Base-by-base conservation (phyloP, 495 filamentous ascomycete species). In the Chaetomium fimeti region DNA sequence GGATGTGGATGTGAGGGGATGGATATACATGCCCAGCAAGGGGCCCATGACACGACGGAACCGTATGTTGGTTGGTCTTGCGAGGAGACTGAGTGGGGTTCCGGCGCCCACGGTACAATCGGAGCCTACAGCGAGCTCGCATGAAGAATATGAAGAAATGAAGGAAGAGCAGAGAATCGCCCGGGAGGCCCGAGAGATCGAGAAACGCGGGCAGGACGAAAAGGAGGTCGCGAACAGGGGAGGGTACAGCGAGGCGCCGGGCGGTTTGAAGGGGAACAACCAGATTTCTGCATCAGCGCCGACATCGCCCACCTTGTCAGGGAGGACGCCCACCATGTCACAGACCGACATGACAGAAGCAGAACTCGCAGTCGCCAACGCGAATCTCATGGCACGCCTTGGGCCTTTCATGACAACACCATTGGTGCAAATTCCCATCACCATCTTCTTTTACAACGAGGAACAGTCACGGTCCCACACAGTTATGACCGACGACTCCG, bases 1-100 rank as follows among this genome's bases (percentile, higher is more conserved):
- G 4, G 92, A 95, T 73, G 91, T 97, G 3, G 93, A 99, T 74
- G 89, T 98, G 18, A 84, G 93, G 60, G 94, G 94, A 24, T 99
- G 95, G 94, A 83, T 97, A 52, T 97, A 93, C 70, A 82, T 87
- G 62, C 94, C 94, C 20, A 89, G 91, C 67, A 83, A 82, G 70
- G 91, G 91, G 0, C 92, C 90, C n/a, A 87, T 96, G 86, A 91
- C 84, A 42, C 81, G 93, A 55, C 91, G 92, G 74, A 93, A 97
- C 66, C 85, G 94, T 27, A 77, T 97, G 64, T 78, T 96, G 69
- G 83, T 98, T 61, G 91, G 92, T 3, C 76, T 97, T 2, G 92
- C 93, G 13, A 81, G 92, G 62, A 85, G 89, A 65, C 73, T 99
- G 40, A 93, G 90, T 69, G 95, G 93, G 3, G 84, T 99, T 62